phyloP scores from a whole-genome alignment of 768 basidiomycete species.

The Fomitopsis pulvina region DNA sequence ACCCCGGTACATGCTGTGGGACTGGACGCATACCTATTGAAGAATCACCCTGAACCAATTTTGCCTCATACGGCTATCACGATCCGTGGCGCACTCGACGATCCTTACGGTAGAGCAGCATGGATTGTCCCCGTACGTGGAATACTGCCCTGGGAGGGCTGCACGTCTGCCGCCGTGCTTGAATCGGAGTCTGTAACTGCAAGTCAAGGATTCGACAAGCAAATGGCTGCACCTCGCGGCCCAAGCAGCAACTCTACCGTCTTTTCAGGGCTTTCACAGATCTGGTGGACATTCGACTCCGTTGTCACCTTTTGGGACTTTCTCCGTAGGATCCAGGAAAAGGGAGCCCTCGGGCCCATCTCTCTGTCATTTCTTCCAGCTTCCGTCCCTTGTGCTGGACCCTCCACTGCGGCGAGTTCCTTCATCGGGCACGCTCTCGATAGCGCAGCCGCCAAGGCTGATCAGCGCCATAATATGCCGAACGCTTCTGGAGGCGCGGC shows the following conservation, averaged over 20 bases:
- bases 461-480: background rate
- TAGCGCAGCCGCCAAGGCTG: background rate
- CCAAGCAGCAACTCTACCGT: background rate
- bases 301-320: conserved; percentile 10
- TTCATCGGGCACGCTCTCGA: background rate
- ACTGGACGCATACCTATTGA: background rate
- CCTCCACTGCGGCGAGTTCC: background rate
- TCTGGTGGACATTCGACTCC: conserved; percentile 11
- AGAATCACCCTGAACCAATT: background rate
- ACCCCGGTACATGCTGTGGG: background rate
- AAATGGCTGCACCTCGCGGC: background rate
- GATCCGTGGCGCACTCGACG: background rate
- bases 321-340: conserved; percentile 5
- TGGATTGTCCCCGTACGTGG: conserved; percentile 18
- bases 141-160: conserved; percentile 7
- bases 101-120: conserved; percentile 5
- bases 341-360: conserved; percentile 10
- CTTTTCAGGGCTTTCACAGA: background rate
- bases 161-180: conserved; percentile 7
- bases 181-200: background rate
- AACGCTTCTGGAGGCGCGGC: background rate
- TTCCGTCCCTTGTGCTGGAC: background rate
- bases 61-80: conserved; percentile 5
- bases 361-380: conserved; percentile 11
- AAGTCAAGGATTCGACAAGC: background rate